Conservation (phyloP, 345 rosid species). For the Eucalyptus dawsonii region DNA sequence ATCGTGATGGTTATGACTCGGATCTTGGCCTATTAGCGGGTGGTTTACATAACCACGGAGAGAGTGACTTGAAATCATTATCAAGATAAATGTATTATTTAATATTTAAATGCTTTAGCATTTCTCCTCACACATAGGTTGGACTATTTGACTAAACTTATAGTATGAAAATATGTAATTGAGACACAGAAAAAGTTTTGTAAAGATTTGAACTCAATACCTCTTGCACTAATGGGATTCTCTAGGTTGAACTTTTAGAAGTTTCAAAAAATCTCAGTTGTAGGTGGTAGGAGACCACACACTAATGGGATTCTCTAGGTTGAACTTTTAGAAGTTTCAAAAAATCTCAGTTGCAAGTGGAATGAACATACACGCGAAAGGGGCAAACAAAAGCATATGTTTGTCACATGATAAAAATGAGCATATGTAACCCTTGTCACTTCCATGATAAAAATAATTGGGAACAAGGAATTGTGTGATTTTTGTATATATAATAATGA, state of each 20-base stretch:
- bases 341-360: too few species aligned
- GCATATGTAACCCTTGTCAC: too few species aligned
- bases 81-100: too few species aligned
- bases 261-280: background rate
- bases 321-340: too few species aligned
- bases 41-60: background rate
- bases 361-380: too few species aligned
- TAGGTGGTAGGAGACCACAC: background rate
- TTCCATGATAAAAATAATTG: too few species aligned
- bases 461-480: background rate
- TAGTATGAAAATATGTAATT: background rate
- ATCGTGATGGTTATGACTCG: background rate
- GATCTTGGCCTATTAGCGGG: background rate
- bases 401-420: too few species aligned
- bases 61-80: background rate
- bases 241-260: too few species aligned
- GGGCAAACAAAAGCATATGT: too few species aligned
- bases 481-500: too few species aligned
- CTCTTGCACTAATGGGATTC: background rate
- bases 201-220: background rate
- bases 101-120: background rate
- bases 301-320: background rate
- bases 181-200: background rate
- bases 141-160: too few species aligned
- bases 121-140: too few species aligned